These are phyloP conservation scores for Cucurbita maxima DNA, from an alignment of 306 rosid genomes.

Conservation along the genomic window DNA sequence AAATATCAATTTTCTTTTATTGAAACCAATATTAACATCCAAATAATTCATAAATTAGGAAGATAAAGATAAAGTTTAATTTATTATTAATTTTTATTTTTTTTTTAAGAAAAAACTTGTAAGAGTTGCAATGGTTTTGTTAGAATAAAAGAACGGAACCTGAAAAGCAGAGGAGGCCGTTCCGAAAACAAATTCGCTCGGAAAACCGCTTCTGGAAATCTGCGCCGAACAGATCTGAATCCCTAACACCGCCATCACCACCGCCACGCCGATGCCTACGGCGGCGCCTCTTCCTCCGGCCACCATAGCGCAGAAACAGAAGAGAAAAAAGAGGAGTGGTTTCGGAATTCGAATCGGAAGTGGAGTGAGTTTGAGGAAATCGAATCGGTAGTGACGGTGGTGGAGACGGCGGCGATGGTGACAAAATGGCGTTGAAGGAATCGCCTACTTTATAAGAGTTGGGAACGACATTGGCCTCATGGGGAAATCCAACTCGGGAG, in stretches of 20 bases:
- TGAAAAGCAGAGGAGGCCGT: constrained; percentile 84
- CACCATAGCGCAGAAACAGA: constrained; percentile 12
- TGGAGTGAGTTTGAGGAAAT: background rate
- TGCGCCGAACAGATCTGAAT: constrained; percentile 28
- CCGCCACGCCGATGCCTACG: background rate
- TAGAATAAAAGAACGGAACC: constrained; percentile 17
- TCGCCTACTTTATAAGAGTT: background rate
- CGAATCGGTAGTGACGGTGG: background rate
- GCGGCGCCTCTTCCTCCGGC: constrained; percentile 14
- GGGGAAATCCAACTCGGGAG: background rate
- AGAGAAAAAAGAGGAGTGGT: background rate
- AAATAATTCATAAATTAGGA: too few relatives aligned
- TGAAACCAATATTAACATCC: too few relatives aligned
- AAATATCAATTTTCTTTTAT: background rate
- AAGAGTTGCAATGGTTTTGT: too few relatives aligned
- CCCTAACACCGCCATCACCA: constrained; percentile 14
- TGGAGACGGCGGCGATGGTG: background rate
- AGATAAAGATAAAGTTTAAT: too few relatives aligned
- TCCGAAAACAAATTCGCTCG: constrained; percentile 67
- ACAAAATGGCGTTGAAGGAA: background rate
- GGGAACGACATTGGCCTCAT: background rate
- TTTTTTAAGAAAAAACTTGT: too few relatives aligned
- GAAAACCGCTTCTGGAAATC: constrained; percentile 45
- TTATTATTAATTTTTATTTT: too few relatives aligned
- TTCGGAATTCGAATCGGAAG: background rate